phyloP scores from a whole-genome alignment of 345 rosid species.

The Acer negundo region DNA sequence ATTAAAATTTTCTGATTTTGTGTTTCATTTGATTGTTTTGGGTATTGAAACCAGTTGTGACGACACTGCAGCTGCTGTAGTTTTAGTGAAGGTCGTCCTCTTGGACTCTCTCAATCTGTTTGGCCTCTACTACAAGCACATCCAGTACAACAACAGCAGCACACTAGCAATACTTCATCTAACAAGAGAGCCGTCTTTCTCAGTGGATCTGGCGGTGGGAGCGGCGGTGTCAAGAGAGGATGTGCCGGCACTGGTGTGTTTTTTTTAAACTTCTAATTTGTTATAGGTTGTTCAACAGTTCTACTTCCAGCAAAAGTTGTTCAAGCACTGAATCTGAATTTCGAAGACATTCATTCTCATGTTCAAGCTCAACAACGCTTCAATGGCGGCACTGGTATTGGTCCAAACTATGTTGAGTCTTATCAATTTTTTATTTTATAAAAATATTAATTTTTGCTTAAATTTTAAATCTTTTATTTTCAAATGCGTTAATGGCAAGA shows the following conservation, averaged over 20 bases:
- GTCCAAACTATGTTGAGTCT: conserved; percentile 36
- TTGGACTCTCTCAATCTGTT: conserved; percentile 33
- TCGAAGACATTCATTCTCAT: conserved; percentile 28
- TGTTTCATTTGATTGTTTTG: too few relatives aligned
- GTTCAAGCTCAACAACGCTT: conserved; percentile 22
- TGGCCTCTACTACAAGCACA: conserved; percentile 43
- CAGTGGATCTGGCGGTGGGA: conserved; percentile 22
- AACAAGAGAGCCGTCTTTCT: conserved; percentile 33
- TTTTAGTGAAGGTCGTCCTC: conserved; percentile 19
- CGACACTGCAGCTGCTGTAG: too few relatives aligned
- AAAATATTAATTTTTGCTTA: not conserved
- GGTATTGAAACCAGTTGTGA: too few relatives aligned
- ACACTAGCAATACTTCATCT: not conserved
- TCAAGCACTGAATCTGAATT: conserved; percentile 49
- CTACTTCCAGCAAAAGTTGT: conserved; percentile 51
- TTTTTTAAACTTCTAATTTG: not conserved
- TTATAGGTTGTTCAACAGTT: conserved; percentile 47
- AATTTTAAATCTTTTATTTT: not conserved
- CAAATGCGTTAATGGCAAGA: conserved; percentile 49
- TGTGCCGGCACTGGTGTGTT: conserved; percentile 88
- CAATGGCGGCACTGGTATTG: conserved; percentile 10
- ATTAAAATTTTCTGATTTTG: too few relatives aligned
- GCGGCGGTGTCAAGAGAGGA: conserved; percentile 32
- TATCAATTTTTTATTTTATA: not conserved
- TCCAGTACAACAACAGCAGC: conserved; percentile 15